Conservation (phyloP, 345 rosid genomes). For the Corymbia maculata region DNA sequence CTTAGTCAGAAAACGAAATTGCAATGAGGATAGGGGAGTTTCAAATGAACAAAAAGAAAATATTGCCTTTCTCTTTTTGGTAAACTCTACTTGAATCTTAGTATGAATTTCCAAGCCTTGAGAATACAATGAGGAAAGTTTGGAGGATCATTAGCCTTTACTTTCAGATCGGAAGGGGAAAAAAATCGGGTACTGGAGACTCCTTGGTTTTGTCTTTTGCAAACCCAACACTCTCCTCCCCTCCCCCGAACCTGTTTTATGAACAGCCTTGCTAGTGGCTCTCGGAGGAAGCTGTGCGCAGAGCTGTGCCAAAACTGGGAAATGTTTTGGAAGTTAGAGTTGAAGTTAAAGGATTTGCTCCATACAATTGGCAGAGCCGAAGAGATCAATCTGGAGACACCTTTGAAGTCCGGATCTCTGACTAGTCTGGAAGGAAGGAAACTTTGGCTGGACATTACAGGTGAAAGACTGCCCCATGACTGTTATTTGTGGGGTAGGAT, state of each 20-base stretch:
- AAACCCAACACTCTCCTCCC: background rate
- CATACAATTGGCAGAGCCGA: background rate
- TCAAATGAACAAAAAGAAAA: background rate
- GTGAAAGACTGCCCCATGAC: background rate
- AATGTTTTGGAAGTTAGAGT: background rate
- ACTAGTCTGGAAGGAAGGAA: background rate
- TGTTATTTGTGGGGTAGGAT: background rate
- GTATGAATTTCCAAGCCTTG: background rate
- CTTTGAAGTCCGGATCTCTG: background rate
- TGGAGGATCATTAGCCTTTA: background rate
- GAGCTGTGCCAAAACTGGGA: background rate
- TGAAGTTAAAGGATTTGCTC: background rate
- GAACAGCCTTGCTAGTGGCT: background rate
- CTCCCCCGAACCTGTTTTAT: too few relatives aligned
- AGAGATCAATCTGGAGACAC: background rate
- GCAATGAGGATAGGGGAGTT: background rate
- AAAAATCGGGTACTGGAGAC: background rate
- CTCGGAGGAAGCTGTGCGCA: too few relatives aligned
- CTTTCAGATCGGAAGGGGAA: background rate
- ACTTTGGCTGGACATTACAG: background rate
- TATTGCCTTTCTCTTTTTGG: background rate
- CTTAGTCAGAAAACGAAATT: background rate
- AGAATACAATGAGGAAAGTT: background rate
- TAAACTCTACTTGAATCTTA: background rate
- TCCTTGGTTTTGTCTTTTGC: too few relatives aligned